Evolutionary conservation across 2,329 filamentous ascomycete genomes (phyloP).

Genomic region (Penicillium brevicompactum): DNA sequence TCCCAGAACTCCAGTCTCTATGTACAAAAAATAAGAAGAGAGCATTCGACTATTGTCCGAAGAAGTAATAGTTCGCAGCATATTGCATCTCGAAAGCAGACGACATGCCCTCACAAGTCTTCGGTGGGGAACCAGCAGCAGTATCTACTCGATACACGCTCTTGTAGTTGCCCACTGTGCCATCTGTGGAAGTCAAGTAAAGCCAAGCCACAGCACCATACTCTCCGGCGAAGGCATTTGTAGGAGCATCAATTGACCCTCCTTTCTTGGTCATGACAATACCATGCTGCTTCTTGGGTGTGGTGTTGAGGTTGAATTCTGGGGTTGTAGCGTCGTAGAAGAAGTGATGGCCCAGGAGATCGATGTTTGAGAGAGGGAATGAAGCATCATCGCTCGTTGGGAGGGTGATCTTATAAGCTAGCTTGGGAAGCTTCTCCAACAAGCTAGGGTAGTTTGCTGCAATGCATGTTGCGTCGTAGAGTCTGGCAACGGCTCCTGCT

Average conservation of each 20-base stretch:
- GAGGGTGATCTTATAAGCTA: constrained; percentile 69
- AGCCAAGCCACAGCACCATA: constrained; percentile 78
- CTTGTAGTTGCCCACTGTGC: constrained; percentile 64
- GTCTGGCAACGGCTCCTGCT: constrained; percentile 74
- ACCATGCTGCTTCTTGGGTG: constrained; percentile 49
- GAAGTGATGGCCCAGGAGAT: constrained; percentile 76
- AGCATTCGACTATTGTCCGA: constrained; percentile 28
- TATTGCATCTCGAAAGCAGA: constrained; percentile 75
- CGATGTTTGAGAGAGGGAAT: constrained; percentile 58
- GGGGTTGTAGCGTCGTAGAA: constrained; percentile 72
- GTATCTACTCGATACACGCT: constrained; percentile 85
- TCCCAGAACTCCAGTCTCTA: constrained; percentile 10
- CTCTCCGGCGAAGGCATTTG: constrained; percentile 60
- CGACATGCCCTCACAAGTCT: constrained; percentile 68
- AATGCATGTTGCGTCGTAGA: constrained; percentile 86
- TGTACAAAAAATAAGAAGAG: constrained; percentile 14
- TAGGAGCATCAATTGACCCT: constrained; percentile 63
- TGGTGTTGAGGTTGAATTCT: constrained; percentile 75
- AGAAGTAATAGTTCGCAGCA: constrained; percentile 76
- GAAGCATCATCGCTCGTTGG: constrained; percentile 39
- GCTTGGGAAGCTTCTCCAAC: constrained; percentile 63
- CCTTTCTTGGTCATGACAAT: constrained; percentile 66
- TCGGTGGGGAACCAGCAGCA: constrained; percentile 75
- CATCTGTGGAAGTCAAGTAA: constrained; percentile 60
- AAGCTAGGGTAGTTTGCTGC: constrained; percentile 70